Percentiles rank a stretch among this genome's conserved stretches.
Conservation (phyloP, 495 filamentous ascomycete species). For the Penicillium robsamsonii region DNA sequence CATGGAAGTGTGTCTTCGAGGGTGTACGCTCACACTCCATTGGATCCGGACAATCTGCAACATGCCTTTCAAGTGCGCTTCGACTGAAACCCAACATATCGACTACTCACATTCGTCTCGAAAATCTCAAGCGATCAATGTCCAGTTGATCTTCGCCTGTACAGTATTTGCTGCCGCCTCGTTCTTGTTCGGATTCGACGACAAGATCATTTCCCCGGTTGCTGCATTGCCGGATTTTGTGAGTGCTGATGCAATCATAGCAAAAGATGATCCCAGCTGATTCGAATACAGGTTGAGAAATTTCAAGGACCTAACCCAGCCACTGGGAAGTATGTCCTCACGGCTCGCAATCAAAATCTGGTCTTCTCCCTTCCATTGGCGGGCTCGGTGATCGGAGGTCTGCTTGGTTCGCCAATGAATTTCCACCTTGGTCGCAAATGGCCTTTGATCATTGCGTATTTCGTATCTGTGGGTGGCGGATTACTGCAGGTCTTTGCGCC, state of each 20-base stretch:
- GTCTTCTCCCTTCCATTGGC: slow-evolving; percentile 39
- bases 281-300: slow-evolving; percentile 27
- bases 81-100: slow-evolving; percentile 25
- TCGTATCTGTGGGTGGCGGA: slow-evolving; percentile 35
- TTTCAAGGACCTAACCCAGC: slow-evolving; percentile 35
- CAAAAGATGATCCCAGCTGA: not conserved
- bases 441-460: slow-evolving; percentile 33
- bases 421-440: slow-evolving; percentile 37
- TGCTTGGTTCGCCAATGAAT: slow-evolving; percentile 36
- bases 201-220: slow-evolving; percentile 43
- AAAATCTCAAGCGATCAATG: slow-evolving; percentile 26
- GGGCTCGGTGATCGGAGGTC: slow-evolving; percentile 33
- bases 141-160: slow-evolving; percentile 32
- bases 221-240: slow-evolving; percentile 37
- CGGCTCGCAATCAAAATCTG: slow-evolving; percentile 38
- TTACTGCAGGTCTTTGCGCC: slow-evolving; percentile 40
- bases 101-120: slow-evolving; percentile 11
- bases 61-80: slow-evolving; percentile 14
- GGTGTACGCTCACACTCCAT: slow-evolving; percentile 7
- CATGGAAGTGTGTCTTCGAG: slow-evolving; percentile 10
- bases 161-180: slow-evolving; percentile 36
- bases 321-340: slow-evolving; percentile 27
- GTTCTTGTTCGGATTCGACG: slow-evolving; percentile 41
- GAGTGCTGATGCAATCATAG: slow-evolving; percentile 12
- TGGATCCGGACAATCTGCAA: slow-evolving; percentile 10